Evolutionary conservation across 192 early-diverging fungal species (phyloP).

Genomic region (Podila epicladia): DNA sequence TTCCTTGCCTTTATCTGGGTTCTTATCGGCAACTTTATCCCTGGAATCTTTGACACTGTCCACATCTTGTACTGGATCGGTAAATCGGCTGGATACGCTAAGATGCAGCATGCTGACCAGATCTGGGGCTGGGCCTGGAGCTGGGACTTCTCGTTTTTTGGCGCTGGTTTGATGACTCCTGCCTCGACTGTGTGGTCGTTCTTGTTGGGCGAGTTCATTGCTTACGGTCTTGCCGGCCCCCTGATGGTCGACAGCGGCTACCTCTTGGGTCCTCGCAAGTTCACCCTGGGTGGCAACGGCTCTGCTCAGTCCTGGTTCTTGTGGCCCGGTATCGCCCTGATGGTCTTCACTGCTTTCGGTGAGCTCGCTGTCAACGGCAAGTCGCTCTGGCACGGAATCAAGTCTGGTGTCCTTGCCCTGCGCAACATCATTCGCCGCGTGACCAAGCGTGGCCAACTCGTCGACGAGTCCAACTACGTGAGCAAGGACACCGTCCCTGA

Average conservation of each 20-base stretch:
- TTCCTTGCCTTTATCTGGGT: constrained; percentile 55
- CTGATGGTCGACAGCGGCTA: constrained; percentile 55
- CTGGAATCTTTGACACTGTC: constrained; percentile 46
- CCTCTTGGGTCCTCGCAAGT: constrained; percentile 26
- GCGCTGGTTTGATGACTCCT: constrained; percentile 73
- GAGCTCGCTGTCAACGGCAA: constrained; percentile 65
- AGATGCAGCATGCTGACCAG: constrained; percentile 56
- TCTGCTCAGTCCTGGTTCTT: constrained; percentile 72
- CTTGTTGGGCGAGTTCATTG: constrained; percentile 61
- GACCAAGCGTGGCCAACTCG: constrained; percentile 17
- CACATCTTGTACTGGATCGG: constrained; percentile 67
- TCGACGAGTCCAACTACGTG: constrained; percentile 35
- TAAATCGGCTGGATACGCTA: constrained; percentile 38
- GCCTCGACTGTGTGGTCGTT: constrained; percentile 63
- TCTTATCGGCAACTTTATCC: constrained; percentile 59
- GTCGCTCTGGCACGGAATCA: constrained; percentile 61
- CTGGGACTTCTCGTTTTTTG: constrained; percentile 68
- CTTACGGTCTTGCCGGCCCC: constrained; percentile 69
- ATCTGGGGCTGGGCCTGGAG: constrained; percentile 59
- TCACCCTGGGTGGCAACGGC: constrained; percentile 34
- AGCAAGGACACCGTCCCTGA: constrained; percentile 50
- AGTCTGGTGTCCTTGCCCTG: constrained; percentile 24
- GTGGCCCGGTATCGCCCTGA: constrained; percentile 77
- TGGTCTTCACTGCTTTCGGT: constrained; percentile 69
- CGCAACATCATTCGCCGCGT: constrained; percentile 36